phyloP scores from a whole-genome alignment of 768 basidiomycete genomes.

The Russula emetica region DNA sequence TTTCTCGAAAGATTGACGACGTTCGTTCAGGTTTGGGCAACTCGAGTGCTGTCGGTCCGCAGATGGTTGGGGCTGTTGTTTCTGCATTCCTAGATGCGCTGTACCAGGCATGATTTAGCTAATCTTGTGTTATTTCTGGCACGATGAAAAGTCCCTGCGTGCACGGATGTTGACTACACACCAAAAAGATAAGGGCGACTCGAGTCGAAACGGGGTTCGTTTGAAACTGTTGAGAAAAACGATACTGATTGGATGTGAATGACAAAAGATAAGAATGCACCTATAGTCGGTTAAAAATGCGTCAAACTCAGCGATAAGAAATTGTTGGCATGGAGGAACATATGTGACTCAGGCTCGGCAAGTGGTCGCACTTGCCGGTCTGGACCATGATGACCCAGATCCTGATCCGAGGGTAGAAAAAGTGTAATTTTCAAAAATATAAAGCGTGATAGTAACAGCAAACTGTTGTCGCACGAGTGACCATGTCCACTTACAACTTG shows the following conservation, averaged over 20 bases:
- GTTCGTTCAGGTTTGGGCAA: constrained; percentile 24
- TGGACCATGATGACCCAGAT: too few species aligned
- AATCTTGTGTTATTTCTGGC: too few species aligned
- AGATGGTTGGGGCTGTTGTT: constrained; percentile 22
- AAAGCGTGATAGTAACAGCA: neutral
- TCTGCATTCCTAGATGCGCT: constrained; percentile 26
- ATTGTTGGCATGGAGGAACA: too few species aligned
- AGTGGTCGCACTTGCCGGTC: too few species aligned
- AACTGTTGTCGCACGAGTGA: neutral
- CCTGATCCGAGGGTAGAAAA: neutral
- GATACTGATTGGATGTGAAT: too few species aligned
- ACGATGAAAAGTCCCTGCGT: neutral
- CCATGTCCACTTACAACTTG: neutral
- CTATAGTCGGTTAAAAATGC: too few species aligned
- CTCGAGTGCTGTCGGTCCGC: constrained; percentile 28
- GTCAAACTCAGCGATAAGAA: too few species aligned
- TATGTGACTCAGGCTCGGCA: too few species aligned
- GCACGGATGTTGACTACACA: neutral
- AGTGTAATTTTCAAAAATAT: neutral
- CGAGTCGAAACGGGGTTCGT: too few species aligned
- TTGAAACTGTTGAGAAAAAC: too few species aligned
- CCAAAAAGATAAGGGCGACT: neutral
- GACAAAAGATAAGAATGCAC: too few species aligned
- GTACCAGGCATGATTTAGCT: constrained; percentile 25
- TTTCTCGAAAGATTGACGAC: neutral